Percentiles rank a stretch among this genome's conserved stretches.
Conservation (phyloP, 257 asterid genomes). For the Solanum pinnatisectum region DNA sequence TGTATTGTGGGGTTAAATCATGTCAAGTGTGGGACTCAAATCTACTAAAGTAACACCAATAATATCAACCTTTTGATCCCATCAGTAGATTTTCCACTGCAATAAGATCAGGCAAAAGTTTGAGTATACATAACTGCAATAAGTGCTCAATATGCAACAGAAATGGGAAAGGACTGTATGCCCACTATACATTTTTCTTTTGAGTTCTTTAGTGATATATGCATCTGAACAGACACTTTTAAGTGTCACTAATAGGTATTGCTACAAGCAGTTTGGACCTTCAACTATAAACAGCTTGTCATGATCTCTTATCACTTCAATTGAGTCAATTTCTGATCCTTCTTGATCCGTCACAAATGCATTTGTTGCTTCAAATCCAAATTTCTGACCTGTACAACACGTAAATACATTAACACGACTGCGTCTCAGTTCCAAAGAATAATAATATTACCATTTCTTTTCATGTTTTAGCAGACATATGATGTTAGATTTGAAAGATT, state of each 20-base stretch:
- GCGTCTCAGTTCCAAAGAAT: not conserved
- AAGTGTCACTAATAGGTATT: not conserved
- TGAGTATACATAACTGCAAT: not conserved
- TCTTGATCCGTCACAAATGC: constrained; percentile 55
- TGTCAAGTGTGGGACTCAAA: constrained; percentile 5
- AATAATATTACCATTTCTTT: not conserved
- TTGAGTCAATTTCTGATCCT: constrained; percentile 75
- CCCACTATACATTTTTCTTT: not conserved
- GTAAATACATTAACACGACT: not conserved
- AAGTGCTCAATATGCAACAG: not conserved
- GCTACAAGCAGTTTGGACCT: not conserved
- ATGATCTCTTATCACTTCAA: constrained; percentile 87
- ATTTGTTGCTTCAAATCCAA: constrained; percentile 67
- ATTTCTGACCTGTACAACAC: constrained; percentile 53
- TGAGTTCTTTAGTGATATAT: not conserved
- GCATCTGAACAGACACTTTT: not conserved
- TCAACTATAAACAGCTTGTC: constrained; percentile 56
- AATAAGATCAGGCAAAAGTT: not conserved
- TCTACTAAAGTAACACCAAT: not conserved
- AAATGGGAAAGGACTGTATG: not conserved
- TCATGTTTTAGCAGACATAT: not conserved
- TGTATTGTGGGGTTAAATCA: not conserved
- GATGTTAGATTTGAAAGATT: not conserved
- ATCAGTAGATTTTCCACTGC: not conserved
- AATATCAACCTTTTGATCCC: not conserved